Evolutionary conservation across 208 protist genomes (phyloP).

Genomic region (Leishmania arabica): DNA sequence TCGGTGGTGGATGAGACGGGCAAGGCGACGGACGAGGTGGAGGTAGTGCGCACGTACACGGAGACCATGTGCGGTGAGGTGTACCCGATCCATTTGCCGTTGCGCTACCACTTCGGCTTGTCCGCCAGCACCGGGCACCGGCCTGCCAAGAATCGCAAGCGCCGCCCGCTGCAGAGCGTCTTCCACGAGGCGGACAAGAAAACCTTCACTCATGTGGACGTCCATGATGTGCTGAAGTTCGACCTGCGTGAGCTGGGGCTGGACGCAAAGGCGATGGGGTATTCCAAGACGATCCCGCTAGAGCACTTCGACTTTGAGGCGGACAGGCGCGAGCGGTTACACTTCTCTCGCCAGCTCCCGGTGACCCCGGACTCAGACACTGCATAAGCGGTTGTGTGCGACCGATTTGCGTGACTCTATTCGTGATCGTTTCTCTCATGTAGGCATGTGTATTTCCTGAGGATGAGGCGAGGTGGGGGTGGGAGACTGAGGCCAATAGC

Average conservation of each 20-base stretch:
- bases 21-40: constrained; percentile 25
- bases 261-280: constrained; percentile 74
- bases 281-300: constrained; percentile 73
- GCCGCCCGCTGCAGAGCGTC: constrained; percentile 22
- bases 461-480: neutral
- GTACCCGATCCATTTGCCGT: constrained; percentile 60
- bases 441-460: neutral
- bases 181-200: constrained; percentile 34
- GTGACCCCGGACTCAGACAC: constrained; percentile 49
- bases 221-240: constrained; percentile 71
- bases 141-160: constrained; percentile 23
- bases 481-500: neutral
- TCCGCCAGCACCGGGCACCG: constrained; percentile 74
- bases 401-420: constrained; percentile 1
- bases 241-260: constrained; percentile 75
- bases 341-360: constrained; percentile 76
- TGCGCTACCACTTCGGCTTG: constrained; percentile 76
- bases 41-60: constrained; percentile 54
- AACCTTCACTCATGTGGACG: constrained; percentile 66
- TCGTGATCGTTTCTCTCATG: neutral
- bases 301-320: constrained; percentile 80
- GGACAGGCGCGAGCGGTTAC: constrained; percentile 60
- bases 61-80: constrained; percentile 82
- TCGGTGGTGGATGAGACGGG: constrained; percentile 13
- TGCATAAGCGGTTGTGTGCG: constrained; percentile 3